Percentiles rank a stretch among this genome's conserved stretches.
These are phyloP conservation scores for Trichomonas tenax DNA, from an alignment of 208 protist genomes.

Conservation along the genomic window DNA sequence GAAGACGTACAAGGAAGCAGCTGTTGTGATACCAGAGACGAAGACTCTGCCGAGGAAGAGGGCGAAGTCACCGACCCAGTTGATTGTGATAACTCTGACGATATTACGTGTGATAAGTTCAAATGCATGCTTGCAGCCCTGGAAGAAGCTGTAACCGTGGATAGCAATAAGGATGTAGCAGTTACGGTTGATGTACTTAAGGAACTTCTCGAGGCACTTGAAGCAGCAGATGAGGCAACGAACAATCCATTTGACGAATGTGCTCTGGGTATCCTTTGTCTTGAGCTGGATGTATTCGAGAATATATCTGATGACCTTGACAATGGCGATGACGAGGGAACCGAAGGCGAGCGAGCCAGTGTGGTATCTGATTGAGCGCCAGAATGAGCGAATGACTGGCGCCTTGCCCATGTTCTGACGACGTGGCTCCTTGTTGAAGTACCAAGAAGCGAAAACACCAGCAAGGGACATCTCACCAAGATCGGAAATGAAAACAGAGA, in stretches of 20 bases:
- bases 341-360: background rate
- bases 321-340: background rate
- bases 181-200: background rate
- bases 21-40: background rate
- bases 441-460: background rate
- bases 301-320: background rate
- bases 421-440: background rate
- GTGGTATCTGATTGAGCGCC: background rate
- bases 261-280: background rate
- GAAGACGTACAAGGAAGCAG: background rate
- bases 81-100: background rate
- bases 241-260: background rate
- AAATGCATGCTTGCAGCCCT: background rate
- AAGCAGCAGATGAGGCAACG: background rate
- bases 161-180: background rate
- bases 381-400: background rate
- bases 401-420: background rate
- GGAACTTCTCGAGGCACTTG: background rate
- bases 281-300: background rate
- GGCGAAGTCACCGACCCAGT: constrained; percentile 6
- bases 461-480: background rate
- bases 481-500: background rate
- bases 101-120: background rate
- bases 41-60: background rate
- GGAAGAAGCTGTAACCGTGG: background rate